Conservation (phyloP, 495 filamentous ascomycete genomes). For the Hypoxylon trugodes region DNA sequence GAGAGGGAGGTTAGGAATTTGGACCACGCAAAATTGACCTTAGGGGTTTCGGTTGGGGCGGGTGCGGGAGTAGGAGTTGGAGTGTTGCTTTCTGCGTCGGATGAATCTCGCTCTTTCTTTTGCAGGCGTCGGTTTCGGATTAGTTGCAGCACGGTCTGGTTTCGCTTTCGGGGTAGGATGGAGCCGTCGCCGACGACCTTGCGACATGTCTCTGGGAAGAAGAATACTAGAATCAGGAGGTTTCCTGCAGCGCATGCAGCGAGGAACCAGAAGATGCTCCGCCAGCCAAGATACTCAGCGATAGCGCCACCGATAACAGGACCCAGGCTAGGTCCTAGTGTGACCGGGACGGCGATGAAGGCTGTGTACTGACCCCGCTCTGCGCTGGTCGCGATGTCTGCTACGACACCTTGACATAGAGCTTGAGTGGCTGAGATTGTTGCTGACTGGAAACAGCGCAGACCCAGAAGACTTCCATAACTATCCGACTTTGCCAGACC, state of each 20-base stretch:
- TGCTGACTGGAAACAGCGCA: constrained; percentile 64
- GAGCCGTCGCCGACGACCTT: constrained; percentile 72
- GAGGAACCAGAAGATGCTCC: constrained; percentile 75
- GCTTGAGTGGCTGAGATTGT: constrained; percentile 61
- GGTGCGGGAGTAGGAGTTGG: constrained; percentile 16
- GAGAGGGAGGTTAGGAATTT: constrained; percentile 69
- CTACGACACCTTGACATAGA: constrained; percentile 63
- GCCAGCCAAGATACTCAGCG: constrained; percentile 69
- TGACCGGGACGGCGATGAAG: constrained; percentile 48
- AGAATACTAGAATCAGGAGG: constrained; percentile 52
- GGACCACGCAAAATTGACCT: constrained; percentile 49
- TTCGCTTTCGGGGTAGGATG: constrained; percentile 50
- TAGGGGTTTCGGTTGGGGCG: constrained; percentile 45
- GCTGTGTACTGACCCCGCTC: constrained; percentile 61
- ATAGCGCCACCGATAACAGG: constrained; percentile 70
- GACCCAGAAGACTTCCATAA: constrained; percentile 60
- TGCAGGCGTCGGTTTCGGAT: constrained; percentile 51
- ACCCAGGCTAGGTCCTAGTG: constrained; percentile 62
- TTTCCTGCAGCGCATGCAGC: constrained; percentile 58
- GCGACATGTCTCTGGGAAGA: constrained; percentile 69
- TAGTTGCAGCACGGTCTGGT: constrained; percentile 48
- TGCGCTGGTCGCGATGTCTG: constrained; percentile 60
- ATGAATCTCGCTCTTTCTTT: constrained; percentile 62
- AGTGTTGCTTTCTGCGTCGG: constrained; percentile 60
- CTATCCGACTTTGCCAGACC: constrained; percentile 59